Evolutionary conservation across 805 yeast genomes (phyloP).

Genomic region (Sugiyamaella mastotermitis): DNA sequence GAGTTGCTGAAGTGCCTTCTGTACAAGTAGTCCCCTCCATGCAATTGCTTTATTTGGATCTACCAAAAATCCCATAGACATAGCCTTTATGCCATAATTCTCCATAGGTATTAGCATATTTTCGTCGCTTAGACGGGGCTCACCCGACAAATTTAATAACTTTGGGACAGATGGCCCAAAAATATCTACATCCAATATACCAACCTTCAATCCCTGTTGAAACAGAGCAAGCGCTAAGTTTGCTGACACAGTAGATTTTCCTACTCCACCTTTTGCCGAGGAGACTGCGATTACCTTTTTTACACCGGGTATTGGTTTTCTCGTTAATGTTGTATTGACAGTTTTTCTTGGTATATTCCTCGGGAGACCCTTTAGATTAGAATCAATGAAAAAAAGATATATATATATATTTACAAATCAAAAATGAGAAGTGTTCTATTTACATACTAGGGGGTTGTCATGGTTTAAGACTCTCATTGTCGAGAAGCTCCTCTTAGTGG

Average conservation of each 20-base stretch:
- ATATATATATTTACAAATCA: neutral
- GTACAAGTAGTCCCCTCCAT: conserved; percentile 84
- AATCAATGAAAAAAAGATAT: neutral
- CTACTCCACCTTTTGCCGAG: conserved; percentile 79
- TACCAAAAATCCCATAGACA: conserved; percentile 86
- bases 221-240: conserved; percentile 63
- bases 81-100: conserved; percentile 72
- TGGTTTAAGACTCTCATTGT: conserved; percentile 30
- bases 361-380: conserved; percentile 38
- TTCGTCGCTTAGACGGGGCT: conserved; percentile 47
- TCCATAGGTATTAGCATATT: conserved; percentile 61
- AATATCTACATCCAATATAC: conserved; percentile 72
- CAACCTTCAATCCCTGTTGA: conserved; percentile 49
- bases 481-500: conserved; percentile 23
- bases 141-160: conserved; percentile 61
- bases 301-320: conserved; percentile 53
- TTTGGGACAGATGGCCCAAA: conserved; percentile 84
- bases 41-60: conserved; percentile 60
- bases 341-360: conserved; percentile 39
- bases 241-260: conserved; percentile 65
- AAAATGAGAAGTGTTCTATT: neutral
- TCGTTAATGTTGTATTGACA: conserved; percentile 40
- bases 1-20: conserved; percentile 81
- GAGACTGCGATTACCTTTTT: conserved; percentile 57
- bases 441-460: conserved; percentile 51